A percentile compares a stretch with the other conserved stretches of the same genome.
Evolutionary conservation across 352 stramenopile species (phyloP).

Genomic region (Globisporangium cylindrosporum): DNA sequence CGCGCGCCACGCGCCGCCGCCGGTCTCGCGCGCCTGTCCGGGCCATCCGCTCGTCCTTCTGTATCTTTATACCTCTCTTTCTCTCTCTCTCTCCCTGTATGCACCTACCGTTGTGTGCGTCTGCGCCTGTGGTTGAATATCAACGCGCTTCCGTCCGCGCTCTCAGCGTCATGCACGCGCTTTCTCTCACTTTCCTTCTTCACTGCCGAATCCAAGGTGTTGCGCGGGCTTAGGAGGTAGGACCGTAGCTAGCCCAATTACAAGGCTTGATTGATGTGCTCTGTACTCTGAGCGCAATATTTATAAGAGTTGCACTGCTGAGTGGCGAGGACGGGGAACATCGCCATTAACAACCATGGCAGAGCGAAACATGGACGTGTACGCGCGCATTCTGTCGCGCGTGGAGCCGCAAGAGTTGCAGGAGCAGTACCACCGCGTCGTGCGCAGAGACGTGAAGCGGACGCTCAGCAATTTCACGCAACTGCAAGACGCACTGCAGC

Average conservation of each 20-base stretch:
- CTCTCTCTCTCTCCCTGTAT: neutral
- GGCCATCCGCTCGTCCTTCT: conserved; percentile 5
- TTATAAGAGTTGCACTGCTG: neutral
- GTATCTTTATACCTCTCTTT: neutral
- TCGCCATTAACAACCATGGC: neutral
- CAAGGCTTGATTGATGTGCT: neutral
- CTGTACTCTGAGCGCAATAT: neutral
- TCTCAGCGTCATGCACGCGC: neutral
- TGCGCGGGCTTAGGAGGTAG: neutral
- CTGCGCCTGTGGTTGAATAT: neutral
- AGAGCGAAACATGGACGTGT: conserved; percentile 17
- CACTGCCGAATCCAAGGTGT: neutral
- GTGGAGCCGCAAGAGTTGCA: conserved; percentile 24
- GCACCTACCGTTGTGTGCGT: neutral
- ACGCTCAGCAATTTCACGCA: conserved; percentile 13
- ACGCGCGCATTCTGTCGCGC: conserved; percentile 32
- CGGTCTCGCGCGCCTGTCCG: conserved; percentile 2
- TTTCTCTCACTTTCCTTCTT: conserved; percentile 6
- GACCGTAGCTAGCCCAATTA: neutral
- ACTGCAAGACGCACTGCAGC: conserved; percentile 16
- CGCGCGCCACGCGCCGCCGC: conserved; percentile 38
- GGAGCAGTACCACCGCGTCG: conserved; percentile 19
- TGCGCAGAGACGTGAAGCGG: conserved; percentile 16
- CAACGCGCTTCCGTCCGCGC: neutral
- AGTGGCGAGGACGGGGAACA: neutral